Evolutionary conservation across 768 basidiomycete species (phyloP), one percentile per base, ranked within the genome.

Genomic region (Guyanaporus albipodus): DNA sequence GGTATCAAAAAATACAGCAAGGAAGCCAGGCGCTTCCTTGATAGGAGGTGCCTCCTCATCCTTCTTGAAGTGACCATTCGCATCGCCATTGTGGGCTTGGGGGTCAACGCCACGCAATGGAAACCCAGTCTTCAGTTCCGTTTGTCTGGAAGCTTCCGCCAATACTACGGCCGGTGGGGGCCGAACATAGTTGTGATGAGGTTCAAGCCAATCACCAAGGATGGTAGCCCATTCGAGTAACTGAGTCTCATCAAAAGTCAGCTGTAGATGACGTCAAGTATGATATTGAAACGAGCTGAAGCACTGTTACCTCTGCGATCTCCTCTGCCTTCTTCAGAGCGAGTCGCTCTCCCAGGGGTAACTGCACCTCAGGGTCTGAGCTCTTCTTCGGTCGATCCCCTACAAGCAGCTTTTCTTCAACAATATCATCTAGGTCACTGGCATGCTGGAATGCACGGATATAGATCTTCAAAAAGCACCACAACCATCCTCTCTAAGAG

Each of bases 351-450:
- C 67, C 71, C 32, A 88, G 58, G 10, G 82, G 73, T 19, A 77
- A 53, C 37, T 73, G 73, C 17, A 70, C 72, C 35, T 78, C 73
- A 0, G 75, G 69, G 36, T 76, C 72, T 17, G 70, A 62, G 35
- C 71, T 78, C 54, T 78, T 80, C 60, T 85, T 88, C 3, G 86
- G 86, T 21, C 86, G 76, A 66, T 91, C 88, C 21, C 88, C 86
- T 47, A 88, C 82, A 33, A 90, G 71, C 10, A 90, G 72, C 57
- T 87, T 90, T 56, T 89, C 87, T 64, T 91, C 87, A 0, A 87
- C 85, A 1, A 75, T 80, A 52, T 88, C 85, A 57, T 90, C 85
- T 35, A 91, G 70, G 56, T 91, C 87, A 54, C 86, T 87, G 24
- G 83, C 84, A 62, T 85, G 80, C 55, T 87, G 82, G 64, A 90